Conservation (phyloP, 495 filamentous ascomycete genomes). For the Trichoderma reesei region DNA sequence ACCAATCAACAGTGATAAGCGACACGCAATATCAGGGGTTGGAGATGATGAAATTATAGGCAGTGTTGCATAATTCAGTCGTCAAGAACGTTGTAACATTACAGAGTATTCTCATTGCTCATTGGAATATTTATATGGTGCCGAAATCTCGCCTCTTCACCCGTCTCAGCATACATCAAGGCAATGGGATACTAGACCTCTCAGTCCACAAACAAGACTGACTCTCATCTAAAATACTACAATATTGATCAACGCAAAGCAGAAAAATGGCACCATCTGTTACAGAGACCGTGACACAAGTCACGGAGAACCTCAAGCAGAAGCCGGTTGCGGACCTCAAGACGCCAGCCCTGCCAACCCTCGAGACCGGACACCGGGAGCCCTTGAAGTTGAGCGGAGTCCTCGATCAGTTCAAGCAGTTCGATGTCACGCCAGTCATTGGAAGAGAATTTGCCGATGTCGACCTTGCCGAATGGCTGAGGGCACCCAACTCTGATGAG, state of each 20-base stretch:
- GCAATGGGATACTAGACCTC: not conserved
- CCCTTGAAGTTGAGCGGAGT: slow-evolving; percentile 42
- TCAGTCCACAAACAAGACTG: not conserved
- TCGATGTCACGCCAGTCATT: slow-evolving; percentile 59
- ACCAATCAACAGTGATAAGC: not conserved
- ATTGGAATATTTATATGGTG: not conserved
- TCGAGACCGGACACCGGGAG: slow-evolving; percentile 19
- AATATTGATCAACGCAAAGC: not conserved
- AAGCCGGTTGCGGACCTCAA: slow-evolving; percentile 14
- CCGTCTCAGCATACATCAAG: not conserved
- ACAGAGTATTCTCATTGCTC: not conserved
- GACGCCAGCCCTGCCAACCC: slow-evolving; percentile 16
- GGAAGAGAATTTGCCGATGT: slow-evolving; percentile 54
- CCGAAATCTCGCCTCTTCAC: too few species aligned
- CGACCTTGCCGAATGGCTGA: slow-evolving; percentile 49
- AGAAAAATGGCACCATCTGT: slow-evolving; percentile 20
- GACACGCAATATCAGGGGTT: not conserved
- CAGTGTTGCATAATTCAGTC: not conserved
- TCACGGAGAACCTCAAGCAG: slow-evolving; percentile 20
- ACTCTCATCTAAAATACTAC: not conserved
- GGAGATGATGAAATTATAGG: slow-evolving; percentile 6
- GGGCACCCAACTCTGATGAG: slow-evolving; percentile 55
- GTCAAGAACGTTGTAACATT: not conserved
- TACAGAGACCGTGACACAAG: slow-evolving; percentile 18
- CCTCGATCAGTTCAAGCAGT: slow-evolving; percentile 47